A percentile compares a stretch with the other conserved stretches of the same genome.
phyloP scores from a whole-genome alignment of 2,329 filamentous ascomycete species.

The Drechmeria coniospora region DNA sequence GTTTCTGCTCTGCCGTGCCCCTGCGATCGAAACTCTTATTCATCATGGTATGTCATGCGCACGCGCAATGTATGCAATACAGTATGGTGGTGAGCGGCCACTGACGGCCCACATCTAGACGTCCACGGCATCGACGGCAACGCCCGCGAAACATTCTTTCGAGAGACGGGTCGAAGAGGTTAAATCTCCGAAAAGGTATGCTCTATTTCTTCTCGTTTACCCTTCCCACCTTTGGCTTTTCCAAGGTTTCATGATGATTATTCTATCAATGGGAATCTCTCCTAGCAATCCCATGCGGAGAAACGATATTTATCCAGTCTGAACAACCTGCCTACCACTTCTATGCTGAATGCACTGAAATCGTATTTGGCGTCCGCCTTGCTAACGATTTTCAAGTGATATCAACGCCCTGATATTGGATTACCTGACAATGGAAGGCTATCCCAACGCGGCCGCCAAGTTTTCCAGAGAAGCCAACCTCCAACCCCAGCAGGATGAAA shows the following conservation, averaged over 20 bases:
- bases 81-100: slow-evolving; percentile 5
- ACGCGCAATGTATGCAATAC: slow-evolving; percentile 4
- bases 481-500: slow-evolving; percentile 52
- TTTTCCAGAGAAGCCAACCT: slow-evolving; percentile 92
- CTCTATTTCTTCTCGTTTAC: slow-evolving; percentile 8
- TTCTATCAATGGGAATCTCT: slow-evolving; percentile 99
- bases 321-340: slow-evolving; percentile 15
- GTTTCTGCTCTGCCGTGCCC: no score
- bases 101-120: slow-evolving; percentile 25
- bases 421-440: slow-evolving; percentile 91
- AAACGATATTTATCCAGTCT: slow-evolving; percentile 59
- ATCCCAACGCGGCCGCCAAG: slow-evolving; percentile 79
- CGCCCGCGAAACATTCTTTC: slow-evolving; percentile 58
- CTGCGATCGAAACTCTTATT: no score
- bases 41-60: no score
- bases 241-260: slow-evolving; percentile 54
- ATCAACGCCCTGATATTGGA: slow-evolving; percentile 93
- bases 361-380: no score
- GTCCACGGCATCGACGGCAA: slow-evolving; percentile 59
- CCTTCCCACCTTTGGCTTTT: slow-evolving; percentile 2
- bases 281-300: slow-evolving; percentile 86
- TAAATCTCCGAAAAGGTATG: slow-evolving; percentile 81
- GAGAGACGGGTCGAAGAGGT: slow-evolving; percentile 69
- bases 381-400: no score
- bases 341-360: no score